Percentiles rank a stretch among this genome's conserved stretches.
Conservation (phyloP, 78 protist species). For the Isochrysis galbana region DNA sequence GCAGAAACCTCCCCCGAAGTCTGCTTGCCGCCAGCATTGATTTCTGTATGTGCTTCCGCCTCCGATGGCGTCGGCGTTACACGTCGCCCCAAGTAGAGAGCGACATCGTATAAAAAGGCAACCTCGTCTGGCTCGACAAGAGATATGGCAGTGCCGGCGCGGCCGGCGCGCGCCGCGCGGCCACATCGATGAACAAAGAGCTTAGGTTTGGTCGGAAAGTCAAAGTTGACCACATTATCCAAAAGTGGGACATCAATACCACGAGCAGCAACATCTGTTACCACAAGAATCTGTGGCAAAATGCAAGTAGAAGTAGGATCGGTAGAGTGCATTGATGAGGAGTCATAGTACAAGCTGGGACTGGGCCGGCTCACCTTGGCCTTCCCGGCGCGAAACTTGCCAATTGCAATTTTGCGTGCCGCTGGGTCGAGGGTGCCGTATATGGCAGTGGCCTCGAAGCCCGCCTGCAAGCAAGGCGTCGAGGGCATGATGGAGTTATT, state of each 20-base stretch:
- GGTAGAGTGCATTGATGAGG: no score
- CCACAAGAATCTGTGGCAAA: conserved; percentile 77
- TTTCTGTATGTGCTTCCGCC: not conserved
- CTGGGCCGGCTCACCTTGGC: no score
- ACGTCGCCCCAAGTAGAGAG: conserved; percentile 72
- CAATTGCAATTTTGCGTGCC: conserved; percentile 84
- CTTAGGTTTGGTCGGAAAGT: conserved; percentile 96
- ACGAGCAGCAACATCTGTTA: conserved; percentile 99
- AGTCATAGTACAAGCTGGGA: no score
- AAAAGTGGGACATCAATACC: conserved; percentile 98
- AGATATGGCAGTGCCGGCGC: conserved; percentile 87
- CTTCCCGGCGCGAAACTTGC: conserved; percentile 65
- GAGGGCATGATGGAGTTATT: no score
- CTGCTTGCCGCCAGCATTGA: not conserved
- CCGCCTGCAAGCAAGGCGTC: not conserved
- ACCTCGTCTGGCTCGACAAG: conserved; percentile 89
- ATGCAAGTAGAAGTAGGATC: no score
- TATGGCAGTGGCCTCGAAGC: not conserved
- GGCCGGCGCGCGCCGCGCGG: conserved; percentile 99
- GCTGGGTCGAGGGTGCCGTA: conserved; percentile 94
- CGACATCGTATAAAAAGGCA: conserved; percentile 84
- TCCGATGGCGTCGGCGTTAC: not conserved
- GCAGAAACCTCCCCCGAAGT: no score
- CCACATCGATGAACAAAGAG: conserved; percentile 99
- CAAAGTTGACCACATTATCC: conserved; percentile 95